These are phyloP conservation scores for Fusarium circinatum DNA, from an alignment of 2,329 filamentous ascomycete genomes.

Conservation along the genomic window DNA sequence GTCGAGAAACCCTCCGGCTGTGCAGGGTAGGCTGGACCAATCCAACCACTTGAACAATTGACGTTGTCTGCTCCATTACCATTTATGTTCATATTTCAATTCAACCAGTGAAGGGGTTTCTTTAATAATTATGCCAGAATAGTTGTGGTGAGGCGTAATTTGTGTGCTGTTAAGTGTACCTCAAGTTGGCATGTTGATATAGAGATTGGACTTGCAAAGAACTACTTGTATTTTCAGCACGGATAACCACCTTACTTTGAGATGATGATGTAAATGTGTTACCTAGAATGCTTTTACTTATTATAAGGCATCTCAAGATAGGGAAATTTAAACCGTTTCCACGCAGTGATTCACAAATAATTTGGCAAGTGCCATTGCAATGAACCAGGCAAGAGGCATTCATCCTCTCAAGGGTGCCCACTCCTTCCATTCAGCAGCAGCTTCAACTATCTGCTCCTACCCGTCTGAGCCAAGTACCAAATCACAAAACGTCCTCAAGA, in stretches of 20 bases:
- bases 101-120: accelerated
- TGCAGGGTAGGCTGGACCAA: not conserved
- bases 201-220: accelerated
- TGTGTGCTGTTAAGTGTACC: not conserved
- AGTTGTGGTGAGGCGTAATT: accelerated
- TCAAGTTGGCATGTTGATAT: too few relatives aligned
- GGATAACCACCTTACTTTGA: too few relatives aligned
- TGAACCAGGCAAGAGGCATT: not conserved
- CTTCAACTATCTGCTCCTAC: not conserved
- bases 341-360: not conserved
- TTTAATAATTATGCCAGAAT: too few relatives aligned
- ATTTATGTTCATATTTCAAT: too few relatives aligned
- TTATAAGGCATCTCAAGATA: too few relatives aligned
- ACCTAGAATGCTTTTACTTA: too few relatives aligned
- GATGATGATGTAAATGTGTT: too few relatives aligned
- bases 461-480: not conserved
- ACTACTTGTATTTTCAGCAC: too few relatives aligned
- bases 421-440: not conserved
- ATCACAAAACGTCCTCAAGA: not conserved
- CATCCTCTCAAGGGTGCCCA: not conserved
- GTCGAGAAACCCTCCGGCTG: not conserved
- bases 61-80: too few relatives aligned
- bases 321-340: too few relatives aligned
- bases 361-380: not conserved
- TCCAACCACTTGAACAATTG: too few relatives aligned